Evolutionary conservation across 371 early-diverging fungal species (phyloP).

Genomic region (Nematocida sp.): DNA sequence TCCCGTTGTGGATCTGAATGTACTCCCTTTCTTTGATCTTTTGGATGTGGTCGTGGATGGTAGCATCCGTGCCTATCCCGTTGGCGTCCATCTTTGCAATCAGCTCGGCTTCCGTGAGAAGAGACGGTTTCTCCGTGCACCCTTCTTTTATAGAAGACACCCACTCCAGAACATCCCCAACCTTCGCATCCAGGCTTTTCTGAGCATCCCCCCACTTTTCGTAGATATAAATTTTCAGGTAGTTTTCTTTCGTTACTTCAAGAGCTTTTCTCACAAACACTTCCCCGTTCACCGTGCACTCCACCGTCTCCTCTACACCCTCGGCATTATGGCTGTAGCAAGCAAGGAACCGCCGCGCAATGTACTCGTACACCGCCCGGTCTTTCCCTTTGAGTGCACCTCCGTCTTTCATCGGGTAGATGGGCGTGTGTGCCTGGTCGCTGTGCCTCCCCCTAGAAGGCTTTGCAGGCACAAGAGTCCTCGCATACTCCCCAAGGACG

Average conservation of each 20-base stretch:
- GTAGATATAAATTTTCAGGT: conserved; percentile 83
- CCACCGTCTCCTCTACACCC: conserved; percentile 75
- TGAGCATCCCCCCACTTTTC: conserved; percentile 78
- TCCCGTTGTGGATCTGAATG: conserved; percentile 68
- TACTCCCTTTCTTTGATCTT: conserved; percentile 83
- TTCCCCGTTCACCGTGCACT: conserved; percentile 69
- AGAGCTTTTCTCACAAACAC: conserved; percentile 66
- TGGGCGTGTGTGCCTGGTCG: conserved; percentile 98
- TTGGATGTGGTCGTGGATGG: conserved; percentile 95
- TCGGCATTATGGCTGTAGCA: conserved; percentile 84
- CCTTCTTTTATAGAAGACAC: conserved; percentile 64
- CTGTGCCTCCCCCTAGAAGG: conserved; percentile 82
- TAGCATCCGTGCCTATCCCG: conserved; percentile 98
- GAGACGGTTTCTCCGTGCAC: conserved; percentile 72
- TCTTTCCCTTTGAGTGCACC: conserved; percentile 68
- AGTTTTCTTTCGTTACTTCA: conserved; percentile 71
- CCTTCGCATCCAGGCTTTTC: conserved; percentile 71
- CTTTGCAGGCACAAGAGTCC: neutral
- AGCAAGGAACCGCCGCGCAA: conserved; percentile 81
- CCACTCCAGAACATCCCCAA: conserved; percentile 60
- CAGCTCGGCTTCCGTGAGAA: conserved; percentile 82
- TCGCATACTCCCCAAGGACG: conserved; percentile 49
- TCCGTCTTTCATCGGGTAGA: conserved; percentile 80
- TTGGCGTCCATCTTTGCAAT: conserved; percentile 89
- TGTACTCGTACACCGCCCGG: conserved; percentile 76